Evolutionary conservation across 2,329 filamentous ascomycete genomes (phyloP).

Genomic region (Lithohypha guttulata): DNA sequence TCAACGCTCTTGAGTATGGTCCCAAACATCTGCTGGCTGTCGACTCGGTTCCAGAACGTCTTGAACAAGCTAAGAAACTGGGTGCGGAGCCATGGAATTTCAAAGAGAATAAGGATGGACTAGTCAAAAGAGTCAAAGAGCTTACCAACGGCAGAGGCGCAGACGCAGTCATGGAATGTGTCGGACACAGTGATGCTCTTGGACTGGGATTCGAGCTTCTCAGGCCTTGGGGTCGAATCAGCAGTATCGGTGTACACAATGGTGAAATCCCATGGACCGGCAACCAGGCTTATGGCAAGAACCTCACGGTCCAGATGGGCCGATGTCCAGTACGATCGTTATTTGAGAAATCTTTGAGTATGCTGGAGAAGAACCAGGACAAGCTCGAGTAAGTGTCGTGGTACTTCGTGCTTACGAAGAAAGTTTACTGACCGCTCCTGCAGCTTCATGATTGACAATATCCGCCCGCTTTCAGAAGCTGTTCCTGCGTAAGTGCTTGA

Average conservation of each 20-base stretch:
- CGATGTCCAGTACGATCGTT: conserved; percentile 9
- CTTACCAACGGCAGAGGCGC: conserved; percentile 70
- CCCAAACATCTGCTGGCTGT: conserved; percentile 69
- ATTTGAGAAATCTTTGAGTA: conserved; percentile 6
- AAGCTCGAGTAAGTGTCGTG: conserved; percentile 7
- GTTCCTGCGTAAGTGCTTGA: conserved; percentile 10
- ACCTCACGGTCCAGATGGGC: conserved; percentile 36
- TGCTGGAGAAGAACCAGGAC: conserved; percentile 10
- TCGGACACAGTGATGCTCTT: conserved; percentile 58
- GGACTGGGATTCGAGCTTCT: conserved; percentile 60
- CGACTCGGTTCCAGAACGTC: conserved; percentile 63
- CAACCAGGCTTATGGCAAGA: conserved; percentile 57
- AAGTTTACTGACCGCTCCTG: conserved; percentile 1
- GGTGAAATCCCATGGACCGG: conserved; percentile 57
- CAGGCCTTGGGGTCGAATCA: conserved; percentile 61
- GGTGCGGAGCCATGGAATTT: conserved; percentile 77
- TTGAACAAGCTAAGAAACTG: conserved; percentile 60
- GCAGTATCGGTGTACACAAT: conserved; percentile 67
- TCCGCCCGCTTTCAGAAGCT: conserved; percentile 10
- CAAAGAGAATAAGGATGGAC: conserved; percentile 47
- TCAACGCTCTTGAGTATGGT: conserved; percentile 63
- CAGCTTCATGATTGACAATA: conserved; percentile 11
- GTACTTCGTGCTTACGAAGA: not conserved
- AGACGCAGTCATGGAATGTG: conserved; percentile 72
- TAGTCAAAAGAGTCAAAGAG: conserved; percentile 59